Conservation (phyloP, 148 eudicot species). For the Rhododendron simsii region DNA sequence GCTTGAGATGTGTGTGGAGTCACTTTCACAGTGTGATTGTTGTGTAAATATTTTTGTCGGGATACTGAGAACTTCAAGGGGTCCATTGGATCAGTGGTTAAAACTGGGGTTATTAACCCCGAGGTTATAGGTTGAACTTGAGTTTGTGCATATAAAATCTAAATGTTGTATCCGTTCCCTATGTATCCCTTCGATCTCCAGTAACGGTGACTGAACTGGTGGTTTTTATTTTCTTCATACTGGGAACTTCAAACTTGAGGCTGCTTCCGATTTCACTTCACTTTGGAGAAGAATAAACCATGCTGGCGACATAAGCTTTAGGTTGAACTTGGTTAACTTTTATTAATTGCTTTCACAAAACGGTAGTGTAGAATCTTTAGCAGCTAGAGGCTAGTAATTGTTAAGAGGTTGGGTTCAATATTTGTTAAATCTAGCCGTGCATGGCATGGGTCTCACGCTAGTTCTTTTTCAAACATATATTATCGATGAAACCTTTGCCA, state of each 20-base stretch:
- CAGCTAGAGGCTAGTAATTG: background rate
- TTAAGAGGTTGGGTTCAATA: no score
- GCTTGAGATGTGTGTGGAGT: background rate
- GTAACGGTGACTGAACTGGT: background rate
- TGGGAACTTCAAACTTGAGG: background rate
- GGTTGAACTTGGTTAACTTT: background rate
- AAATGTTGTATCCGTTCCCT: background rate
- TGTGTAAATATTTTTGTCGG: background rate
- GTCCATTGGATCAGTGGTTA: background rate
- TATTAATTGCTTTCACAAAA: background rate
- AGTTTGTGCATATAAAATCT: background rate
- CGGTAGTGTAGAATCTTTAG: background rate
- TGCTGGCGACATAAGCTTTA: background rate
- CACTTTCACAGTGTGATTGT: background rate
- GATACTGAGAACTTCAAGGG: background rate
- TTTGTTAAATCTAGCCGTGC: no score
- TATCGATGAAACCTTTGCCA: no score
- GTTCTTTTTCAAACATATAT: no score
- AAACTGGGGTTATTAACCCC: background rate
- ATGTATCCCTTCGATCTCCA: background rate
- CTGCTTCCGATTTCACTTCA: background rate
- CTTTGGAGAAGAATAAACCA: background rate
- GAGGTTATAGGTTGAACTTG: background rate
- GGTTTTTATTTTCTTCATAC: background rate
- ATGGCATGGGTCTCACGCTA: no score